Evolutionary conservation across 2,329 filamentous ascomycete genomes (phyloP).

Genomic region (Aureobasidium sp.): DNA sequence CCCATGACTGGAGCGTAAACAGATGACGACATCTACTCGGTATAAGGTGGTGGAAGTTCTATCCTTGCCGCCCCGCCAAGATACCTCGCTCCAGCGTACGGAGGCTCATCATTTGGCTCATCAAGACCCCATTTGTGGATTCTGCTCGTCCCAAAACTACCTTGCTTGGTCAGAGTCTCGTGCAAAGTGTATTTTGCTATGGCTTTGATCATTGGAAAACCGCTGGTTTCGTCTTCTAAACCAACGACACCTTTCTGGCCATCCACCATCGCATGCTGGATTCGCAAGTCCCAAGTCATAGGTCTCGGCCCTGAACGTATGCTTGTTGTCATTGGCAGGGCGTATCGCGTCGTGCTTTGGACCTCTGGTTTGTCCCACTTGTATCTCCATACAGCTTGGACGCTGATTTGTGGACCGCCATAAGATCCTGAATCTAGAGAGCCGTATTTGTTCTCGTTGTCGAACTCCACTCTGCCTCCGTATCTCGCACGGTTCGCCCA

Average conservation of each 20-base stretch:
- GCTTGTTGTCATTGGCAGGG: neutral
- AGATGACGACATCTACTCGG: neutral
- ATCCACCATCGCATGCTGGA: neutral
- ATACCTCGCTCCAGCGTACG: neutral
- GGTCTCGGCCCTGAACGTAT: neutral
- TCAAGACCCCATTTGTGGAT: neutral
- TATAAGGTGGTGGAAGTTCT: neutral
- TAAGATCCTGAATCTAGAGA: neutral
- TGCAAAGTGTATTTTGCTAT: neutral
- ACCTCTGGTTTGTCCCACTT: neutral
- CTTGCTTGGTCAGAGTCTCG: neutral
- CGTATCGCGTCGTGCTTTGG: neutral
- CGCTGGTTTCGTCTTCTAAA: neutral
- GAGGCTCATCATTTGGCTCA: neutral
- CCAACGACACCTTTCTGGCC: neutral
- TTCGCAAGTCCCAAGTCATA: neutral
- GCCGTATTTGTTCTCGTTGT: neutral
- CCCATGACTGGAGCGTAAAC: no score
- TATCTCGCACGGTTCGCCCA: neutral
- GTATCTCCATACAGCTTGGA: neutral
- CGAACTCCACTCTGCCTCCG: neutral
- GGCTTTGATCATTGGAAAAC: neutral
- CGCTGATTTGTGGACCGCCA: neutral
- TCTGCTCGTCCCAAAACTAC: neutral
- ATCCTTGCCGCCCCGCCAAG: neutral